Evolutionary conservation across 768 basidiomycete genomes (phyloP).

Genomic region (Kwoniella europaea): DNA sequence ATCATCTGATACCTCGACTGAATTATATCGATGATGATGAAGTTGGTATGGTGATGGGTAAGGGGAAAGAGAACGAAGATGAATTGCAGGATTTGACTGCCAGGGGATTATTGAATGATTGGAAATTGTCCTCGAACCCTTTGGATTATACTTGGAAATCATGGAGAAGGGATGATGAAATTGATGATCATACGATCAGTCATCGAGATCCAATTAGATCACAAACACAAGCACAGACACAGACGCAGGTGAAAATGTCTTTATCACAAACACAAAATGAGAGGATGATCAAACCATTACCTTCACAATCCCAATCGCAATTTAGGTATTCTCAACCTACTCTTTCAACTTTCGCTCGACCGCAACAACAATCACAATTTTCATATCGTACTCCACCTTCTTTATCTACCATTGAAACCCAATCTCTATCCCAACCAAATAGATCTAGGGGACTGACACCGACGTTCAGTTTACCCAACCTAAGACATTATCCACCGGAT

Average conservation of each 20-base stretch:
- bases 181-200: neutral
- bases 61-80: neutral
- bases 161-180: constrained; percentile 12
- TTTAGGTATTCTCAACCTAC: constrained; percentile 9
- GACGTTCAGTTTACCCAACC: neutral
- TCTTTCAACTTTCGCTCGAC: neutral
- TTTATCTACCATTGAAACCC: neutral
- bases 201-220: neutral
- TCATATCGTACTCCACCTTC: neutral
- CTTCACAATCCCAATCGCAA: constrained; percentile 11
- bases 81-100: constrained; percentile 14
- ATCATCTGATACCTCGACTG: constrained; percentile 12
- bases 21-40: neutral
- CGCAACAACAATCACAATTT: neutral
- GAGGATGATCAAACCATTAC: constrained; percentile 28
- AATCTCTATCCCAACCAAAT: neutral
- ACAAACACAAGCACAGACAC: neutral
- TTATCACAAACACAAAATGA: constrained; percentile 1
- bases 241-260: neutral
- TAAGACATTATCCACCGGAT: neutral
- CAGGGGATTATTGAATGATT: constrained; percentile 15
- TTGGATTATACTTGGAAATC: constrained; percentile 9
- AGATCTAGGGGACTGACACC: neutral
- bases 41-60: neutral
- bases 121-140: constrained; percentile 18